Evolutionary conservation across 441 rosid genomes (phyloP), one percentile per base, ranked within the genome.

Genomic region (Populus tomentosa): DNA sequence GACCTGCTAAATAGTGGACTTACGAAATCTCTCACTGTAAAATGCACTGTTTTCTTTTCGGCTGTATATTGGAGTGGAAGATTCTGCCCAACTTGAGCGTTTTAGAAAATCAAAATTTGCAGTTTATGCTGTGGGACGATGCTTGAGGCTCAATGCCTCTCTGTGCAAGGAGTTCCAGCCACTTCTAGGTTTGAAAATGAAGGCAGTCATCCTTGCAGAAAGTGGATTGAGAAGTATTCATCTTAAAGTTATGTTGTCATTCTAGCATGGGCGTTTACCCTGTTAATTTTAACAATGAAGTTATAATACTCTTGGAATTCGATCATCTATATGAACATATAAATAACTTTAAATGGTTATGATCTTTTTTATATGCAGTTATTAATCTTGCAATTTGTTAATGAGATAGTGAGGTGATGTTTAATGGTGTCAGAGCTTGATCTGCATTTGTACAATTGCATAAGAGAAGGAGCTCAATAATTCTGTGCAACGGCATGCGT

Each of bases 141-240:
- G 53, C 18, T 16, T 87, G 92, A 86, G 87, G 80, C 74, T 90
- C 80, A 89, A 89, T 80, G 91, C 90, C 73, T 88, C 78, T 82
- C 83, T 89, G 7, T 89, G 90, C 70, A 88, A 87, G 82, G 91
- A 87, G 82, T 84, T 92, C 56, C 73, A 83, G 82, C 81, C 80
- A 68, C 87, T 85, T 81, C 70, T 79, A 78, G 82, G 82, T 82
- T 70, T 75, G 62, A 78, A 75, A 6, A 16, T 68, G 85, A 84
- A 80, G 85, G 74, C 10, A 76, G 71, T 70, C 91, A 88, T 53
- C 91, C 89, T 46, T 90, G 87, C 87, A 85, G 77, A 79, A 92
- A 87, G 77, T 90, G 93, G 94, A 86, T 88, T 4, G 82, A 88
- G 63, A 87, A 73, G 71, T 89, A 88, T 84, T 87, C 91, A 4